Evolutionary conservation across 805 yeast genomes (phyloP).

Genomic region (Wickerhamiella azymoides): DNA sequence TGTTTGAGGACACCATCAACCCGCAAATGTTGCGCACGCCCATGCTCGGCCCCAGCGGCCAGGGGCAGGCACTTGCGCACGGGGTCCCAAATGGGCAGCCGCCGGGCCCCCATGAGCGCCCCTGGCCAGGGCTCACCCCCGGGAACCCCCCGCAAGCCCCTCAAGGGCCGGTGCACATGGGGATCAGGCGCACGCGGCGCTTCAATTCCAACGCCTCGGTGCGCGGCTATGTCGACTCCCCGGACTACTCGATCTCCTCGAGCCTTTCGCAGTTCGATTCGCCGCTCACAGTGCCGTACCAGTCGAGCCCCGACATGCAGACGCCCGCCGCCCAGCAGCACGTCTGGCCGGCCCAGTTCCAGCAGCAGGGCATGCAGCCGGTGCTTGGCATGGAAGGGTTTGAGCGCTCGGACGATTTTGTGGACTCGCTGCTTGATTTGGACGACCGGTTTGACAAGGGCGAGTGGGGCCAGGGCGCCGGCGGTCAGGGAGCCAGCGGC

Average conservation of each 20-base stretch:
- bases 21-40: conserved; percentile 7
- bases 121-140: no score
- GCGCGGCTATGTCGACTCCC: conserved; percentile 3
- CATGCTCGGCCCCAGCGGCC: neutral
- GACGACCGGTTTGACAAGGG: conserved; percentile 9
- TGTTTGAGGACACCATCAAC: conserved; percentile 10
- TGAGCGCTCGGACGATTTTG: conserved; percentile 18
- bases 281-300: conserved; percentile 6
- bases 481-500: no score
- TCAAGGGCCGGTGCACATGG: conserved; percentile 3
- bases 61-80: no score
- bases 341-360: neutral
- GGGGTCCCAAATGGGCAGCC: no score
- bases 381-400: conserved; percentile 5
- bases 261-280: conserved; percentile 5
- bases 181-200: neutral
- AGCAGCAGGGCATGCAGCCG: neutral
- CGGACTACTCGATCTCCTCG: conserved; percentile 1
- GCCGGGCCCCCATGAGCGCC: no score
- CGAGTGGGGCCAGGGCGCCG: no score
- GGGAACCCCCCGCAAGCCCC: no score
- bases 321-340: conserved; percentile 7
- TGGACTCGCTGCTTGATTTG: conserved; percentile 15
- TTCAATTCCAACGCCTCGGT: conserved; percentile 4
- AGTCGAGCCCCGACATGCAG: conserved; percentile 1